These are phyloP conservation scores for Debaryomycetaceae sp. DNA, from an alignment of 1,139 yeast genomes.

Conservation along the genomic window DNA sequence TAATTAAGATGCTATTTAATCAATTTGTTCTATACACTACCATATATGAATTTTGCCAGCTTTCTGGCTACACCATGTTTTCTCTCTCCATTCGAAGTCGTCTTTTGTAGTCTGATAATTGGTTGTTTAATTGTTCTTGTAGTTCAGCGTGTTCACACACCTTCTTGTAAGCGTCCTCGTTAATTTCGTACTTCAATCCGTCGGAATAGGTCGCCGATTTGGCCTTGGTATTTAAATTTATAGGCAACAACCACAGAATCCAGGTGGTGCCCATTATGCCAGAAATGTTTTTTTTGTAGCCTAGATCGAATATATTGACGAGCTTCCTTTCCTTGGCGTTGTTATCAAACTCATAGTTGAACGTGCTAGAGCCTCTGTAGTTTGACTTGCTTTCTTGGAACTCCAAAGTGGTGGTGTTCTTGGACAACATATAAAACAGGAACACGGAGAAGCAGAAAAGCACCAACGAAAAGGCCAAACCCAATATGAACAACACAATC, in stretches of 20 bases:
- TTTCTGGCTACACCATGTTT: neutral
- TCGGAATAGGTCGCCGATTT: conserved; percentile 30
- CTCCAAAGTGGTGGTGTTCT: conserved; percentile 81
- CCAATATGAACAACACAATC: conserved; percentile 56
- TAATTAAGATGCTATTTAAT: neutral
- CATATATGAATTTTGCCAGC: neutral
- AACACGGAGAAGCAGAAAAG: conserved; percentile 57
- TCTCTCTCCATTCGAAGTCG: conserved; percentile 18
- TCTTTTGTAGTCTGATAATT: conserved; percentile 32
- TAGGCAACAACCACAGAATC: conserved; percentile 72
- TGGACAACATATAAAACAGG: conserved; percentile 55
- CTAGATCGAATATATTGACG: conserved; percentile 77
- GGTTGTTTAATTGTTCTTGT: conserved; percentile 48
- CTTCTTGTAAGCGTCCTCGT: conserved; percentile 39
- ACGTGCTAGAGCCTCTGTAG: conserved; percentile 13
- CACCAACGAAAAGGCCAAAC: conserved; percentile 63
- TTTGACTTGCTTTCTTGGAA: conserved; percentile 50
- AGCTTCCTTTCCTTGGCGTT: conserved; percentile 27
- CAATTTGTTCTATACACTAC: neutral
- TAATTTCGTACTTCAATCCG: conserved; percentile 52
- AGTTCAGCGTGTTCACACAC: conserved; percentile 41
- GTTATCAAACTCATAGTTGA: conserved; percentile 38
- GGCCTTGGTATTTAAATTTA: conserved; percentile 25
- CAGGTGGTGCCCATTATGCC: conserved; percentile 69
- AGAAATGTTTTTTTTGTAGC: conserved; percentile 57